phyloP scores from a whole-genome alignment of 2,329 filamentous ascomycete species.

The Calonectria henricotiae region DNA sequence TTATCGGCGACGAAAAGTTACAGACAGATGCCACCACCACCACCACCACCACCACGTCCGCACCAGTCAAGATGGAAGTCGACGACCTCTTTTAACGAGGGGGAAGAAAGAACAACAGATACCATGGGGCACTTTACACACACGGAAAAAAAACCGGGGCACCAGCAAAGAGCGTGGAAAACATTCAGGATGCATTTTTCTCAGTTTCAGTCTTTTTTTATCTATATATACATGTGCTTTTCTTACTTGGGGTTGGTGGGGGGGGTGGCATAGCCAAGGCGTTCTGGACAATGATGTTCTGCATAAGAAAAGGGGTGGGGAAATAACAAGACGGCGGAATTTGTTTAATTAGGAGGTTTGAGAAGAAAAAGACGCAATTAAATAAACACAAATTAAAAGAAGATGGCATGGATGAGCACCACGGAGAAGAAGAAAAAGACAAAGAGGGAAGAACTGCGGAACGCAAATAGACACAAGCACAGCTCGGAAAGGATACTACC shows the following conservation, averaged over 20 bases:
- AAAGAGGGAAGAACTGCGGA: slow-evolving; percentile 26
- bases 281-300: slow-evolving; percentile 41
- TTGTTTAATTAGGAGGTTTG: background rate
- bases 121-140: background rate
- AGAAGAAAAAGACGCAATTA: background rate
- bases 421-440: background rate
- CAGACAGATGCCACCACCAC: slow-evolving; percentile 60
- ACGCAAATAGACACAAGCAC: slow-evolving; percentile 15
- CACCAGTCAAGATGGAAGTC: slow-evolving; percentile 64
- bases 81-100: slow-evolving; percentile 64
- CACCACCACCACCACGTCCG: slow-evolving; percentile 51
- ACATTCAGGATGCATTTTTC: background rate
- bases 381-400: background rate
- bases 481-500: slow-evolving; percentile 15
- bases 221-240: slow-evolving; percentile 23
- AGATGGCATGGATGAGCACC: slow-evolving; percentile 19
- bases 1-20: slow-evolving; percentile 83
- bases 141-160: background rate
- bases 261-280: slow-evolving; percentile 49
- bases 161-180: background rate
- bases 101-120: background rate
- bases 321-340: too few relatives aligned
- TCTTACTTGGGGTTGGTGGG: background rate
- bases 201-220: background rate
- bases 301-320: slow-evolving; percentile 23